Conservation (phyloP, 2,329 filamentous ascomycete genomes). For the Acephala macrosclerotiorum region DNA sequence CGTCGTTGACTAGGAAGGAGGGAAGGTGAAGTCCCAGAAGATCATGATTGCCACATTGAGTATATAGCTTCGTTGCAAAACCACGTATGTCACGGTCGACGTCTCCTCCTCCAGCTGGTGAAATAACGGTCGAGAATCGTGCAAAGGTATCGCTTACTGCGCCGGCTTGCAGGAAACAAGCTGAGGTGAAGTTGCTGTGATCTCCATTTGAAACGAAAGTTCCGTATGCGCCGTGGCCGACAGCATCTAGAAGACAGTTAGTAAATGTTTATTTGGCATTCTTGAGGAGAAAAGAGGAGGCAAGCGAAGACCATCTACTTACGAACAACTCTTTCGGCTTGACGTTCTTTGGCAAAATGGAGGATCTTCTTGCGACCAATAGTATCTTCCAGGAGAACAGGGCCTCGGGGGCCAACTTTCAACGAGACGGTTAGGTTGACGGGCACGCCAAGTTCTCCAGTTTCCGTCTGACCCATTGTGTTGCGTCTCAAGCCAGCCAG, state of each 20-base stretch:
- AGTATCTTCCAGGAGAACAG: slow-evolving; percentile 5
- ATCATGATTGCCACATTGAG: slow-evolving; percentile 8
- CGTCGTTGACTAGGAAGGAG: not conserved
- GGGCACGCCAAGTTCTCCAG: slow-evolving; percentile 1
- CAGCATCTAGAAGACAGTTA: not conserved
- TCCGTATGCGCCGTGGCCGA: not conserved
- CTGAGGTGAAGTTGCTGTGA: slow-evolving; percentile 3
- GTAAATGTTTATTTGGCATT: not conserved
- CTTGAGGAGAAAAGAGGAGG: too few relatives aligned
- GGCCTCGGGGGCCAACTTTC: slow-evolving; percentile 4
- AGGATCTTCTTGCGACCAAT: slow-evolving; percentile 3
- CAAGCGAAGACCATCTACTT: not conserved
- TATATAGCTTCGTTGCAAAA: slow-evolving; percentile 3
- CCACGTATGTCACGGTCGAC: slow-evolving; percentile 5
- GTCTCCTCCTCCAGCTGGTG: not conserved
- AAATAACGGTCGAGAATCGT: slow-evolving; percentile 2
- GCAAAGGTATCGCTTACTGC: not conserved
- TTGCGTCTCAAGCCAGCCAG: slow-evolving; percentile 2
- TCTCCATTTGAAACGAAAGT: slow-evolving; percentile 7
- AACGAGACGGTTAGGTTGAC: not conserved
- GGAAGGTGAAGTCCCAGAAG: not conserved
- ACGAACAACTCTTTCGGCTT: not conserved
- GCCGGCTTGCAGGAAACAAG: slow-evolving; percentile 5
- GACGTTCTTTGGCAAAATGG: slow-evolving; percentile 5
- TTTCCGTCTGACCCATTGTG: not conserved